Percentiles rank a stretch among this genome's conserved stretches.
phyloP scores from a whole-genome alignment of 2,329 filamentous ascomycete species.

The Neonectria faginata region DNA sequence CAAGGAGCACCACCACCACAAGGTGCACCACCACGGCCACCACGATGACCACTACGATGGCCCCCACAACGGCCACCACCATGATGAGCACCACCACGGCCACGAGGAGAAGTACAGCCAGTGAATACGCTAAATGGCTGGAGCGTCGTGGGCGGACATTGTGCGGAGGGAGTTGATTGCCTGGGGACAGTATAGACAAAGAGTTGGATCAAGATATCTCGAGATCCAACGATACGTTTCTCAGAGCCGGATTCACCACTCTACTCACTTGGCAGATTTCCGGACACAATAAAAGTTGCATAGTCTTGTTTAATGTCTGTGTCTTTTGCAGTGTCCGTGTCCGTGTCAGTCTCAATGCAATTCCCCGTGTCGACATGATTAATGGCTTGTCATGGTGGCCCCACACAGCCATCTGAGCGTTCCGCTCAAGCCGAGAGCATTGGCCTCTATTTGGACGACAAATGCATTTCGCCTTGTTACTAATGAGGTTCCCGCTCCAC shows the following conservation, averaged over 20 bases:
- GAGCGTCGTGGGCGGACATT: neutral
- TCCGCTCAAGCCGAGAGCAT: constrained; percentile 4
- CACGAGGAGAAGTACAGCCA: neutral
- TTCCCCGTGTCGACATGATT: neutral
- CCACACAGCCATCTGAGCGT: constrained; percentile 1
- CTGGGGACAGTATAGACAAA: neutral
- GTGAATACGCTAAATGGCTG: neutral
- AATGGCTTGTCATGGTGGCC: neutral
- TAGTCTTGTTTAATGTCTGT: neutral
- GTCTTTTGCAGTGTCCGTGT: neutral
- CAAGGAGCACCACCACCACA: neutral
- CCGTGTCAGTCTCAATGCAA: neutral
- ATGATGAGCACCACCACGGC: neutral
- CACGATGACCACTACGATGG: neutral
- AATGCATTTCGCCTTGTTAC: neutral
- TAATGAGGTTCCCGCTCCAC: neutral
- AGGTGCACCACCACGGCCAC: constrained; percentile 5
- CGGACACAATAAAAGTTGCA: neutral
- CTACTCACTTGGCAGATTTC: neutral
- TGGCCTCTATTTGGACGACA: too few species aligned
- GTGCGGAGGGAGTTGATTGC: neutral
- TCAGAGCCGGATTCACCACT: neutral
- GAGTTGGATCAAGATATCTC: neutral
- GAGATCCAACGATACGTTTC: neutral
- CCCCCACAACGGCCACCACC: constrained; percentile 2